A percentile compares a stretch with the other conserved stretches of the same genome.
Evolutionary conservation across 805 yeast genomes (phyloP).

Genomic region (Cyberlindnera xylosilytica): DNA sequence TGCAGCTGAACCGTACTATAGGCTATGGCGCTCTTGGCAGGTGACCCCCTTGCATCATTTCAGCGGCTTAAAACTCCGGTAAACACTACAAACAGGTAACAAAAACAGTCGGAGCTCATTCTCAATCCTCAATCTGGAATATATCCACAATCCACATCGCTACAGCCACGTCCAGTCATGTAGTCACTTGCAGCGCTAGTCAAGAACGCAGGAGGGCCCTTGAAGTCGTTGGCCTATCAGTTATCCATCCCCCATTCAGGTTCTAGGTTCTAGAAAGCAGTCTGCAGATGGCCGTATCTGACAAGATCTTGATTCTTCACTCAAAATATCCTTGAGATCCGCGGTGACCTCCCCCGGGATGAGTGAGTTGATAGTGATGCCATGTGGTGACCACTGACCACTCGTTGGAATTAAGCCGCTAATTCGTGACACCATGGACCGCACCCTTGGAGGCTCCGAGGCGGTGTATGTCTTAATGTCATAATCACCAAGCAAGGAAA

Average conservation of each 20-base stretch:
- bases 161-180: slow-evolving; percentile 69
- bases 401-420: slow-evolving; percentile 65
- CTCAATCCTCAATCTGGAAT: slow-evolving; percentile 6
- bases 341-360: slow-evolving; percentile 49
- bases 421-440: slow-evolving; percentile 64
- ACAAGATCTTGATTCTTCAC: slow-evolving; percentile 19
- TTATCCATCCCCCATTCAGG: slow-evolving; percentile 49
- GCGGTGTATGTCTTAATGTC: slow-evolving; percentile 69
- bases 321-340: slow-evolving; percentile 41
- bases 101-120: too few species aligned
- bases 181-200: slow-evolving; percentile 75
- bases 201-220: slow-evolving; percentile 76
- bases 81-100: too few species aligned
- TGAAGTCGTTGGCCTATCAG: slow-evolving; percentile 44
- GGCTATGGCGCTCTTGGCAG: too few species aligned
- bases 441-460: slow-evolving; percentile 85
- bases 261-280: too few species aligned
- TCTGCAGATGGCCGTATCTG: slow-evolving; percentile 27
- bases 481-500: slow-evolving; percentile 22
- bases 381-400: slow-evolving; percentile 44
- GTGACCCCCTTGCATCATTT: too few species aligned
- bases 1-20: too few species aligned
- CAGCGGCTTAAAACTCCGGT: too few species aligned
- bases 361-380: slow-evolving; percentile 45
- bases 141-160: slow-evolving; percentile 78